phyloP scores from a whole-genome alignment of 1,139 yeast genomes.

The Nakaseomyces bracarensis region DNA sequence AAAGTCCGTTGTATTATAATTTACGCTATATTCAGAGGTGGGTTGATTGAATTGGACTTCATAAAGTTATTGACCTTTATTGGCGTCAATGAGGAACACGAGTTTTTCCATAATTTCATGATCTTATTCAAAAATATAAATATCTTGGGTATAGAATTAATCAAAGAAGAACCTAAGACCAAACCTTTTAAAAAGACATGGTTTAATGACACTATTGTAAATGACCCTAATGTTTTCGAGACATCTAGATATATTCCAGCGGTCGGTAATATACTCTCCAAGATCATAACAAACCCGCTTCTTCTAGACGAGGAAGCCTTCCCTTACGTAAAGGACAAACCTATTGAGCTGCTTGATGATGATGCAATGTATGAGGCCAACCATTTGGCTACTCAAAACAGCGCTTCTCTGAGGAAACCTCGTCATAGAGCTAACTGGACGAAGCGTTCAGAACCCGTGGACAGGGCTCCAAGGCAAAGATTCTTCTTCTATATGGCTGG shows the following conservation, averaged over 20 bases:
- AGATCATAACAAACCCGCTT: slow-evolving; percentile 34
- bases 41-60: slow-evolving; percentile 68
- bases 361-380: slow-evolving; percentile 38
- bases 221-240: slow-evolving; percentile 60
- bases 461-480: slow-evolving; percentile 50
- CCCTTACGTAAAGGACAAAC: slow-evolving; percentile 74
- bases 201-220: slow-evolving; percentile 46
- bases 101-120: slow-evolving; percentile 40
- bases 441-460: slow-evolving; percentile 31
- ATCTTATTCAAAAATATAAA: slow-evolving; percentile 58
- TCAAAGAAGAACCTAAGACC: slow-evolving; percentile 41
- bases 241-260: slow-evolving; percentile 77
- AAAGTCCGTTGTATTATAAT: slow-evolving; percentile 70
- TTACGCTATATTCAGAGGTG: slow-evolving; percentile 79
- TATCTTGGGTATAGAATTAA: slow-evolving; percentile 55
- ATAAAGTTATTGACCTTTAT: slow-evolving; percentile 63
- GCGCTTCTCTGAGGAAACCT: slow-evolving; percentile 56
- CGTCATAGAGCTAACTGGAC: slow-evolving; percentile 84
- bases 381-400: slow-evolving; percentile 29
- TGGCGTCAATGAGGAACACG: slow-evolving; percentile 48
- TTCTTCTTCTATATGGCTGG: slow-evolving; percentile 81
- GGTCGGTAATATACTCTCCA: slow-evolving; percentile 48
- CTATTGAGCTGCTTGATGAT: slow-evolving; percentile 43
- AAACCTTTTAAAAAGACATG: slow-evolving; percentile 38
- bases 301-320: slow-evolving; percentile 43